Evolutionary conservation across 306 rosid species (phyloP).

Genomic region (Oxytropis ochrocephala): DNA sequence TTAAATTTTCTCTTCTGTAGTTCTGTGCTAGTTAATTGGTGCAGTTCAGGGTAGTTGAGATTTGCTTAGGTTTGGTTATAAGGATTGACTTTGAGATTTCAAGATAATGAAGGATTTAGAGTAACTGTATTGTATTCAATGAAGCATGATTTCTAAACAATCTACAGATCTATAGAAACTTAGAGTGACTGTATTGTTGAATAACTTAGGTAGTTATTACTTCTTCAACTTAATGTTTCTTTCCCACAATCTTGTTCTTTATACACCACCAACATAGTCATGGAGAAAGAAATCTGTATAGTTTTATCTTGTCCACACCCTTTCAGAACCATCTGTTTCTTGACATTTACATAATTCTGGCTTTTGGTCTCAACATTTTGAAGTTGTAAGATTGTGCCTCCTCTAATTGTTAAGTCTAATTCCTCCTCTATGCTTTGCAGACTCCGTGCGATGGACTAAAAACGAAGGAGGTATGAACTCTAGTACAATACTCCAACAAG

Average conservation of each 20-base stretch:
- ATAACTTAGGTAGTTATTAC: not conserved
- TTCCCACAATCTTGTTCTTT: not conserved
- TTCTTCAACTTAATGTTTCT: not conserved
- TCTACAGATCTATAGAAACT: not conserved
- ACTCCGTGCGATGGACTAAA: conserved; percentile 57
- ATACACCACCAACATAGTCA: not conserved
- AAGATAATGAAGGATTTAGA: not conserved
- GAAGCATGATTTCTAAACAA: not conserved
- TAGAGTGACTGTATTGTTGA: not conserved
- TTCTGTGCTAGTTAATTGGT: not conserved
- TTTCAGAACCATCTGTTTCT: not conserved
- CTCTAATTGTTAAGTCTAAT: conserved; percentile 4
- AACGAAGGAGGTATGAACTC: conserved; percentile 57
- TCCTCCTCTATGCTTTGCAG: conserved; percentile 41
- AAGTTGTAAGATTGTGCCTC: conserved; percentile 3
- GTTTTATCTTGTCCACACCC: not conserved
- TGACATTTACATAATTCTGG: not conserved
- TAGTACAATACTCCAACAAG: not conserved
- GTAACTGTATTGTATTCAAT: not conserved
- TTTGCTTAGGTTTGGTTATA: not conserved
- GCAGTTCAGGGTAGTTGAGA: conserved; percentile 14
- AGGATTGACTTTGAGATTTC: conserved; percentile 8
- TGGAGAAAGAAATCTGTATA: not conserved
- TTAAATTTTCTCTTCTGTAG: not conserved
- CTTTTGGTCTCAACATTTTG: not conserved